phyloP scores from a whole-genome alignment of 192 early-diverging fungal species.

The Rhizophagus clarus region DNA sequence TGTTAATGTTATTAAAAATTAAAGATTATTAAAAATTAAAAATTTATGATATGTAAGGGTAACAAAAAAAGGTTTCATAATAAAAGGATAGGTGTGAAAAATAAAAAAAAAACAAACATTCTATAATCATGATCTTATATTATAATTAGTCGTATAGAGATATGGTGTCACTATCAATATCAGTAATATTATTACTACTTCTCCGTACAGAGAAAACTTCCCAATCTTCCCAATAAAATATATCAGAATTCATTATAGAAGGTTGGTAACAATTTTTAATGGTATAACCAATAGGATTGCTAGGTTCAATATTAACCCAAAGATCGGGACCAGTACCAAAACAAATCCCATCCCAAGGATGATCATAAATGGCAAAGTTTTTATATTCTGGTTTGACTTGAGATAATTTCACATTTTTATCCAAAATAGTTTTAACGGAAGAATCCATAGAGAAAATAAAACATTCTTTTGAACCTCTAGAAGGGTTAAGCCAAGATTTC shows the following conservation, averaged over 20 bases:
- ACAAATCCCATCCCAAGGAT: constrained; percentile 22
- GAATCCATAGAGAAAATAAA: constrained; percentile 18
- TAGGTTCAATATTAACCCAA: background rate
- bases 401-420: background rate
- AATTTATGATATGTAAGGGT: no score
- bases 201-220: background rate
- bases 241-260: background rate
- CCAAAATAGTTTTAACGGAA: background rate
- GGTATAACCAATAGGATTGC: background rate
- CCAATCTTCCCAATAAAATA: constrained; percentile 15
- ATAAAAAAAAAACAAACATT: no score
- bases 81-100: no score
- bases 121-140: no score
- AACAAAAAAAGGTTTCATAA: no score
- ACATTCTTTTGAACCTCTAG: background rate
- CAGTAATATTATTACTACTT: background rate
- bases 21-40: background rate
- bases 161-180: no score
- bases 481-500: background rate
- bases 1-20: background rate
- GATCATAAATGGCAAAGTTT: background rate
- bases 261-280: background rate
- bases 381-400: background rate
- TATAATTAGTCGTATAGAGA: no score
- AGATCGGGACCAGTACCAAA: constrained; percentile 25